These are phyloP conservation scores for Cryptococcus depauperatus DNA, from an alignment of 1,284 basidiomycete genomes.

Conservation along the genomic window DNA sequence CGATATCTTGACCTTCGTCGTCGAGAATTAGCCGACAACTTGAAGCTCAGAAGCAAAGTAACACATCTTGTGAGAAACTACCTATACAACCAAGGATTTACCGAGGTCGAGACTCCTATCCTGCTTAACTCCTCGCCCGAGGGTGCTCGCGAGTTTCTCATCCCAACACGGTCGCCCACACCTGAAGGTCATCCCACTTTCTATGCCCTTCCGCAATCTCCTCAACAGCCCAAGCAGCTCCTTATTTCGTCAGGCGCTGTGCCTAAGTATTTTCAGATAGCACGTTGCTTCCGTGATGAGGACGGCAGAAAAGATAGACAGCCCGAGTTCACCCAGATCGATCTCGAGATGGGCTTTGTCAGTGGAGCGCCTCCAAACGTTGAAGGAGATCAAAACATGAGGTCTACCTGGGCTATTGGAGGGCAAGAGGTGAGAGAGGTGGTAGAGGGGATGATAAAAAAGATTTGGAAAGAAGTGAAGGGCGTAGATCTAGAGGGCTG, in stretches of 20 bases:
- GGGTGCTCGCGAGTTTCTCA: conserved; percentile 88
- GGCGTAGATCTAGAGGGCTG: conserved; percentile 53
- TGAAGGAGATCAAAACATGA: conserved; percentile 28
- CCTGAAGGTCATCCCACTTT: conserved; percentile 52
- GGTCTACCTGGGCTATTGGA: conserved; percentile 66
- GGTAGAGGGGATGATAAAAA: conserved; percentile 62
- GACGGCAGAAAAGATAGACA: conserved; percentile 89
- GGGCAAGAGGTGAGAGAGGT: conserved; percentile 67
- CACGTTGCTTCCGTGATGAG: conserved; percentile 90
- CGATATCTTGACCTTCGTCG: conserved; percentile 84
- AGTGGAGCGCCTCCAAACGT: conserved; percentile 55
- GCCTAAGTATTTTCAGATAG: conserved; percentile 85
- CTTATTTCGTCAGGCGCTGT: conserved; percentile 84
- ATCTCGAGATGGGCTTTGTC: conserved; percentile 93
- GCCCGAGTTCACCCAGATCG: conserved; percentile 93
- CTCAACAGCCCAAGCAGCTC: conserved; percentile 92
- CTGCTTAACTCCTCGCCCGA: conserved; percentile 89
- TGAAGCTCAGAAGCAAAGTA: conserved; percentile 69
- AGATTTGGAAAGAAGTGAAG: conserved; percentile 62
- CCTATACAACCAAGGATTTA: conserved; percentile 69
- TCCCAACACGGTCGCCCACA: conserved; percentile 60
- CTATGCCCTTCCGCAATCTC: conserved; percentile 87
- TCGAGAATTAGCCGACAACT: conserved; percentile 61
- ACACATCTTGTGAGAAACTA: conserved; percentile 66
- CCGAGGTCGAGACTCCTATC: conserved; percentile 87